Evolutionary conservation across 495 filamentous ascomycete genomes (phyloP).

Genomic region (Aspergillus hancockii): DNA sequence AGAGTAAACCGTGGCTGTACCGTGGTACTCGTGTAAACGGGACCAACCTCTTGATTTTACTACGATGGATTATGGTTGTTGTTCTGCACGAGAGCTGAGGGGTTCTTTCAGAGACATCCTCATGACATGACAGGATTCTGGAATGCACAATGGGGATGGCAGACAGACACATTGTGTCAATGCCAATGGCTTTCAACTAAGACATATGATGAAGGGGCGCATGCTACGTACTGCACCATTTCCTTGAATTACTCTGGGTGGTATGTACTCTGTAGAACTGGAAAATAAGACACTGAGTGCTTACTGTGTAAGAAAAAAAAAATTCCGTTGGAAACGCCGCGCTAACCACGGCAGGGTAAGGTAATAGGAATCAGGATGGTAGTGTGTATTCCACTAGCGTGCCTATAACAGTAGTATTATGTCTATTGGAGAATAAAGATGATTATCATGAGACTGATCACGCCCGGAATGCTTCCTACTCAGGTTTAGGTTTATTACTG

Average conservation of each 20-base stretch:
- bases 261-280: background rate
- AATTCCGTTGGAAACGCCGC: background rate
- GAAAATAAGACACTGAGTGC: background rate
- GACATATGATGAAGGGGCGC: background rate
- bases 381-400: slow-evolving; percentile 4
- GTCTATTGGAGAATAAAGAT: slow-evolving; percentile 6
- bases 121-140: too few relatives aligned
- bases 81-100: background rate
- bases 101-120: background rate
- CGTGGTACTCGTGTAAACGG: slow-evolving; percentile 21
- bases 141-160: background rate
- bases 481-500: background rate
- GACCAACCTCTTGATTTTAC: background rate
- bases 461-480: slow-evolving; percentile 2
- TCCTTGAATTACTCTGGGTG: background rate
- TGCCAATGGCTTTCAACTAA: background rate
- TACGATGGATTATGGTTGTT: background rate
- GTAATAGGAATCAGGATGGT: slow-evolving; percentile 1
- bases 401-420: background rate
- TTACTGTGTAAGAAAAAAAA: background rate
- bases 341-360: background rate
- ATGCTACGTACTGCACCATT: background rate
- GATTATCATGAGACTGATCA: slow-evolving; percentile 24
- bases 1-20: slow-evolving; percentile 23
- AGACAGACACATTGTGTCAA: background rate